Evolutionary conservation across 2,329 filamentous ascomycete genomes (phyloP), one percentile per base, ranked within the genome.

Genomic region (Hypocreales sp.): DNA sequence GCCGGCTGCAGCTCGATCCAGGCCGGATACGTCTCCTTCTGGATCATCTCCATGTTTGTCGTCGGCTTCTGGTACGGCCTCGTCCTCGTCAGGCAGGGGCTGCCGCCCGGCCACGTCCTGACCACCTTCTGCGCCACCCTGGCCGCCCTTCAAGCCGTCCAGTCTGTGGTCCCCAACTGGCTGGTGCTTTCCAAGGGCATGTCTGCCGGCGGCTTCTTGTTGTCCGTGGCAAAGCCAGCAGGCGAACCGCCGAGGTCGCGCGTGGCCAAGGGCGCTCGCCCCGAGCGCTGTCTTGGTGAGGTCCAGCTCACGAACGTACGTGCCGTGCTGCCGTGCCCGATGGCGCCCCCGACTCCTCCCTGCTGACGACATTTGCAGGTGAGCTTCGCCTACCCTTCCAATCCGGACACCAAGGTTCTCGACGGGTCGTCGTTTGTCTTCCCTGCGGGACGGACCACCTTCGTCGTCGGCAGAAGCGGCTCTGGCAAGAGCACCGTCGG

Each of bases 401-500:
- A 79, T 25, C 68, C 68, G 0, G 52, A 64, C 2, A 63, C 66
- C 12, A 45, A 51, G 0, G 73, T 76, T 2, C 58, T 94, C 8
- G 51, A 65, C 1, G 53, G 65, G 6, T 67, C 69, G 0, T 73
- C 62, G 0, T 64, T 94, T 34, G 67, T 62, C 36, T 87, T 95
- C 31, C 67, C 73, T 0, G 62, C 76, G 0, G 76, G 79, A 0
- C 61, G 79, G 34, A 72, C 77, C 4, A 82, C 74, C 0, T 94
- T 90, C 42, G 61, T 95, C 3, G 70, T 94, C 26, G 90, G 87
- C 0, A 68, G 66, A 40, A 93, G 83, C 42, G 90, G 90, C 1
- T 93, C 82, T 2, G 87, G 87, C 0, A 95, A 95, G 49, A 93
- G 83, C 39, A 95, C 87, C 0, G 45, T 95, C 2, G 75, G 78